Evolutionary conservation across 2,329 filamentous ascomycete species (phyloP).

Genomic region (Sporothrix protearum): DNA sequence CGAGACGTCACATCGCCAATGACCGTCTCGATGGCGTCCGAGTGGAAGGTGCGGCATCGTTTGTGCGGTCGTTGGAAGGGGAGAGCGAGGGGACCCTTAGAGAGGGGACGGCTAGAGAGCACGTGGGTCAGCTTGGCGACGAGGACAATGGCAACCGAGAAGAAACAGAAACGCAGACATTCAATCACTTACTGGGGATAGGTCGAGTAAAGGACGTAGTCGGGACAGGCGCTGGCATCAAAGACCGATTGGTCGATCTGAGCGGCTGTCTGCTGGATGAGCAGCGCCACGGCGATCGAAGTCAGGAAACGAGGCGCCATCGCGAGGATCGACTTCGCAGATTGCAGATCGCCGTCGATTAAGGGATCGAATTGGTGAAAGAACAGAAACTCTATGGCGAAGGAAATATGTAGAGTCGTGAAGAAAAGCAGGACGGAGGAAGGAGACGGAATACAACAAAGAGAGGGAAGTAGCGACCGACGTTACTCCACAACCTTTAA

Average conservation of each 20-base stretch:
- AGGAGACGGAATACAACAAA: neutral
- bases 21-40: conserved; percentile 79
- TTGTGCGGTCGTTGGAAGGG: conserved; percentile 81
- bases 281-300: conserved; percentile 22
- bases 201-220: conserved; percentile 59
- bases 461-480: neutral
- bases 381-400: neutral
- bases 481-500: neutral
- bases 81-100: conserved; percentile 71
- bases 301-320: conserved; percentile 26
- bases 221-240: conserved; percentile 53
- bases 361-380: neutral
- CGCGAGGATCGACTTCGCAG: neutral
- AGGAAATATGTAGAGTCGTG: neutral
- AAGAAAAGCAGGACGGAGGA: neutral
- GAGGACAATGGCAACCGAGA: neutral
- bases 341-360: neutral
- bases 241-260: conserved; percentile 28
- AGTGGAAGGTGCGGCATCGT: conserved; percentile 85
- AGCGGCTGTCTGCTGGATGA: conserved; percentile 16
- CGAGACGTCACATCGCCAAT: conserved; percentile 76
- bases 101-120: conserved; percentile 64
- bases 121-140: neutral
- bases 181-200: conserved; percentile 51
- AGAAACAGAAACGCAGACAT: neutral